Evolutionary conservation across 257 asterid species (phyloP).

Genomic region (Primulina huaijiensis): DNA sequence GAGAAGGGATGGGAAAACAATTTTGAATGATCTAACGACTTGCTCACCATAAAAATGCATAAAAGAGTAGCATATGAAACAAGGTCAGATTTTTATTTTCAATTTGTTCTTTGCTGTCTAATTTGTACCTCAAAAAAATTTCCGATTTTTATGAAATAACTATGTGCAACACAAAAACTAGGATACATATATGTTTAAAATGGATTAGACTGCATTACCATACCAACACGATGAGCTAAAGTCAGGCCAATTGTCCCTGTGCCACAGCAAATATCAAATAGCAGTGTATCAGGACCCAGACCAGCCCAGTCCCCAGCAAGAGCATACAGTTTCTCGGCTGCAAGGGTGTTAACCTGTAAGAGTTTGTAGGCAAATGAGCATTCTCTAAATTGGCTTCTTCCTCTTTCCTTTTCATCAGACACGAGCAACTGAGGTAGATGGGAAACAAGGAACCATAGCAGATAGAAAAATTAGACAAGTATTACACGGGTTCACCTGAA

Average conservation of each 20-base stretch:
- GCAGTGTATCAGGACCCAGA: conserved; percentile 85
- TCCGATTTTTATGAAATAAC: too few relatives aligned
- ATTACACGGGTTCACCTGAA: conserved; percentile 58
- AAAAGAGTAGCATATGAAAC: too few relatives aligned
- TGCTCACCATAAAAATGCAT: too few relatives aligned
- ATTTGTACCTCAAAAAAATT: too few relatives aligned
- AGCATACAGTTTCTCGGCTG: conserved; percentile 89
- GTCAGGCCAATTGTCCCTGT: conserved; percentile 97
- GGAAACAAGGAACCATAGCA: background rate
- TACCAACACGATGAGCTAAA: conserved; percentile 92
- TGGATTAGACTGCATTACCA: conserved; percentile 68
- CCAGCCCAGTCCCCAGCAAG: conserved; percentile 99
- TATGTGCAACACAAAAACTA: background rate
- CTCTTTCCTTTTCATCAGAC: background rate
- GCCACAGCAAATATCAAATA: conserved; percentile 96
- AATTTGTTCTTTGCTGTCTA: too few relatives aligned
- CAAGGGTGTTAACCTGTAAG: conserved; percentile 91
- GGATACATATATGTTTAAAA: conserved; percentile 16
- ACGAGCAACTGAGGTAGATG: background rate
- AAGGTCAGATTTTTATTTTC: too few relatives aligned
- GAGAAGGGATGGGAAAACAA: too few relatives aligned
- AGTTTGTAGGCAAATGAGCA: conserved; percentile 19
- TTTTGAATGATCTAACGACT: too few relatives aligned
- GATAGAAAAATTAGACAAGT: background rate
- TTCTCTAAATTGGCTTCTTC: background rate